These are phyloP conservation scores for Albizia julibrissin DNA, from an alignment of 306 rosid genomes.

Conservation along the genomic window DNA sequence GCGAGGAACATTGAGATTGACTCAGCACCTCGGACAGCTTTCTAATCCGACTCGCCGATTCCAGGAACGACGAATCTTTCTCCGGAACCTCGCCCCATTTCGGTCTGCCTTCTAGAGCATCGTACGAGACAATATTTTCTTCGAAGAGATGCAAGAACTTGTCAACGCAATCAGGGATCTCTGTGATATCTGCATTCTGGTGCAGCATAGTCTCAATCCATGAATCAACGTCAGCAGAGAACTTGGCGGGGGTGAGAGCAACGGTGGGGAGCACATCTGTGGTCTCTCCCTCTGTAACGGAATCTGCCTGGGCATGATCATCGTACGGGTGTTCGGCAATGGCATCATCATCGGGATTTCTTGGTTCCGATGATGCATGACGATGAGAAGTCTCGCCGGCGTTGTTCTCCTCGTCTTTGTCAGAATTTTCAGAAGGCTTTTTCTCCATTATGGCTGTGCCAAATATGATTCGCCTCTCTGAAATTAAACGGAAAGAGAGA, in stretches of 20 bases:
- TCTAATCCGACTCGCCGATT: constrained; percentile 45
- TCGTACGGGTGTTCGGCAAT: neutral
- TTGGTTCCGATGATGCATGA: neutral
- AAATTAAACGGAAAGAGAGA: constrained; percentile 23
- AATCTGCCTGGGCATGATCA: neutral
- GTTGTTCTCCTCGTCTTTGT: constrained; percentile 23
- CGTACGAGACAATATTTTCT: constrained; percentile 37
- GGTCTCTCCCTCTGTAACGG: neutral
- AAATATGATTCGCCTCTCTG: constrained; percentile 20
- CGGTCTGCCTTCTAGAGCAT: constrained; percentile 11
- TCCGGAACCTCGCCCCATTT: constrained; percentile 37
- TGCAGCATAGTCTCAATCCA: constrained; percentile 29
- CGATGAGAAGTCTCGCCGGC: neutral
- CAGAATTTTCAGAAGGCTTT: constrained; percentile 33
- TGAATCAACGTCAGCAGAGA: constrained; percentile 46
- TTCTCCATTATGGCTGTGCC: constrained; percentile 45
- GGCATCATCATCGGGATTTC: neutral
- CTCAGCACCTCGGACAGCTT: constrained; percentile 38
- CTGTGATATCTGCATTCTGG: neutral
- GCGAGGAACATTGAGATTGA: constrained; percentile 14
- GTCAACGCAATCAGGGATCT: constrained; percentile 40
- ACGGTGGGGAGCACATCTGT: constrained; percentile 7
- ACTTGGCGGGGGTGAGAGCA: constrained; percentile 38
- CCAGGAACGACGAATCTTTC: constrained; percentile 46
- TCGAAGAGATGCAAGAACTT: constrained; percentile 56